These are phyloP conservation scores for Boletus reticulatus DNA, from an alignment of 768 basidiomycete genomes.

Conservation along the genomic window DNA sequence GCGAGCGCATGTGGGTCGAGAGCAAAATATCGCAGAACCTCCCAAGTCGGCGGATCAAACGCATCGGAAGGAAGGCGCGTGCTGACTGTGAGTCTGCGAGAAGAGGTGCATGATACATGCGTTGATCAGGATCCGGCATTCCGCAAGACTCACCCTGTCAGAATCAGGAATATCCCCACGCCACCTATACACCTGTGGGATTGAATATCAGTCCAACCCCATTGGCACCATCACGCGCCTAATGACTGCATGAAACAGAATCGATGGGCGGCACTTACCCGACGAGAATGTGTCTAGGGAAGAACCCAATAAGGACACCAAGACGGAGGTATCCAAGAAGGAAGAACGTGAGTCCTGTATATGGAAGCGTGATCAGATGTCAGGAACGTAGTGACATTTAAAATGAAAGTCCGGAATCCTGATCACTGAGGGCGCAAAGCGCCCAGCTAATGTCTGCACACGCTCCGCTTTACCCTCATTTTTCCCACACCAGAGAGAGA, in stretches of 20 bases:
- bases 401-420: conserved; percentile 11
- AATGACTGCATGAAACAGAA: background rate
- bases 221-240: background rate
- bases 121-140: conserved; percentile 1
- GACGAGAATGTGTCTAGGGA: conserved; percentile 95
- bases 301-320: conserved; percentile 89
- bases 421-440: background rate
- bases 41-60: conserved; percentile 59
- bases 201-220: background rate
- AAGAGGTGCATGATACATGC: background rate
- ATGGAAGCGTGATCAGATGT: conserved; percentile 7
- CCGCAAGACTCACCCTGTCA: conserved; percentile 65
- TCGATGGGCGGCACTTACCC: conserved; percentile 49
- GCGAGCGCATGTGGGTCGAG: conserved; percentile 57
- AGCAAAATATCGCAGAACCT: conserved; percentile 68
- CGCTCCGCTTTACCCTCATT: background rate
- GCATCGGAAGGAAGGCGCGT: conserved; percentile 79
- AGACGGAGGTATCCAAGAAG: conserved; percentile 81
- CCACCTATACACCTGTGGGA: conserved; percentile 77
- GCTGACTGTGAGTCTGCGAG: conserved; percentile 71
- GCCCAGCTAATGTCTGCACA: background rate
- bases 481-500: background rate
- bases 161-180: conserved; percentile 90
- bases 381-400: background rate
- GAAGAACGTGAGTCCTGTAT: conserved; percentile 63